phyloP scores from a whole-genome alignment of 441 rosid genomes.

The Bocquillonia castaneifolia region DNA sequence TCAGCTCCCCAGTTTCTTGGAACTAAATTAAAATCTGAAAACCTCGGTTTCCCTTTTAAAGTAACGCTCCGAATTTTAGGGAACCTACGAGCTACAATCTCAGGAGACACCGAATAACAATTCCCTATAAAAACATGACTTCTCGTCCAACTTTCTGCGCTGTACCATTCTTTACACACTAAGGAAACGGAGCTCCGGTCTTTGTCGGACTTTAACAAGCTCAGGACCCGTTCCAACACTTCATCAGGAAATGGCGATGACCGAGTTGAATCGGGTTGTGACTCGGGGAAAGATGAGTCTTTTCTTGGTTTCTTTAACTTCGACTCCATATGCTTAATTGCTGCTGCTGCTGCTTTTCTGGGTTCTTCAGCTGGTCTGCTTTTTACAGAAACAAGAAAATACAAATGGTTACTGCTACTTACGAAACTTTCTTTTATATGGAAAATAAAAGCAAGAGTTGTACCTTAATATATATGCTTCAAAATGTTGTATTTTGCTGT shows the following conservation, averaged over 20 bases:
- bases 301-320: slow-evolving; percentile 31
- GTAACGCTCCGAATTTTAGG: slow-evolving; percentile 51
- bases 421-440: no score
- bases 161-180: slow-evolving; percentile 61
- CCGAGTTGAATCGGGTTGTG: slow-evolving; percentile 13
- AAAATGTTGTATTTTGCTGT: no score
- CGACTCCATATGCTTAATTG: no score
- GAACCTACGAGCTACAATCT: slow-evolving; percentile 48
- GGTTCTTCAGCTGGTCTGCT: no score
- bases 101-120: slow-evolving; percentile 63
- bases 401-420: no score
- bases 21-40: slow-evolving; percentile 62
- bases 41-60: slow-evolving; percentile 61
- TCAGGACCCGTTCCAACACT: slow-evolving; percentile 53
- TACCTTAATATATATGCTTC: no score
- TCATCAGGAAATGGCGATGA: slow-evolving; percentile 51
- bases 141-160: slow-evolving; percentile 63
- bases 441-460: no score
- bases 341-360: no score
- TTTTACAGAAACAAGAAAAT: no score
- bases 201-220: slow-evolving; percentile 38
- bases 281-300: slow-evolving; percentile 21
- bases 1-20: slow-evolving; percentile 69
- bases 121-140: slow-evolving; percentile 56
- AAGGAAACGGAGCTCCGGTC: slow-evolving; percentile 60